These are phyloP conservation scores for Trichoderma harzianum DNA, from an alignment of 2,329 filamentous ascomycete genomes.

Conservation along the genomic window DNA sequence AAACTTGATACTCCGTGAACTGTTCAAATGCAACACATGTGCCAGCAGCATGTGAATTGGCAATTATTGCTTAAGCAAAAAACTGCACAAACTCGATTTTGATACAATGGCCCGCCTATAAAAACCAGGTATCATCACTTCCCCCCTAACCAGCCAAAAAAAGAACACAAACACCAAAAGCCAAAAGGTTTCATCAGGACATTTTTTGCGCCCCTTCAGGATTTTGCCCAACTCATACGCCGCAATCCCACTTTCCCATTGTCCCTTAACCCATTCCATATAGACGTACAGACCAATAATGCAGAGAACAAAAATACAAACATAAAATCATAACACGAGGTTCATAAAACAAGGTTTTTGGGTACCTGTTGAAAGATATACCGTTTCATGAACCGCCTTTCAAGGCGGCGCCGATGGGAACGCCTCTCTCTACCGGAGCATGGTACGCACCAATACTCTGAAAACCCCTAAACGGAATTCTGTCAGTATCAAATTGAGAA, in stretches of 20 bases:
- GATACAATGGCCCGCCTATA: conserved; percentile 2
- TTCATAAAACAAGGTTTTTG: background rate
- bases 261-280: background rate
- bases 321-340: background rate
- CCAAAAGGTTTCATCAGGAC: background rate
- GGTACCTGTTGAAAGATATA: background rate
- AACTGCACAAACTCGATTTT: background rate
- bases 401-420: conserved; percentile 42
- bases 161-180: background rate
- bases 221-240: conserved; percentile 1
- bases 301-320: background rate
- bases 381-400: conserved; percentile 29
- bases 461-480: conserved; percentile 48
- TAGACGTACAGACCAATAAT: conserved; percentile 7
- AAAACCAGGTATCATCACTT: conserved; percentile 8
- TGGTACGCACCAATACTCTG: conserved; percentile 64
- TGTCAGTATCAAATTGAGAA: background rate
- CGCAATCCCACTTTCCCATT: background rate
- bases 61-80: background rate
- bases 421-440: conserved; percentile 48
- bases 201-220: background rate
- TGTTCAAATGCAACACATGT: background rate
- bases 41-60: background rate
- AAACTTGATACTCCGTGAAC: background rate
- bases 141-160: background rate